A percentile compares a stretch with the other conserved stretches of the same genome.
These are phyloP conservation scores for Hylodesmum podocarpum DNA, from an alignment of 306 rosid species.

Conservation along the genomic window DNA sequence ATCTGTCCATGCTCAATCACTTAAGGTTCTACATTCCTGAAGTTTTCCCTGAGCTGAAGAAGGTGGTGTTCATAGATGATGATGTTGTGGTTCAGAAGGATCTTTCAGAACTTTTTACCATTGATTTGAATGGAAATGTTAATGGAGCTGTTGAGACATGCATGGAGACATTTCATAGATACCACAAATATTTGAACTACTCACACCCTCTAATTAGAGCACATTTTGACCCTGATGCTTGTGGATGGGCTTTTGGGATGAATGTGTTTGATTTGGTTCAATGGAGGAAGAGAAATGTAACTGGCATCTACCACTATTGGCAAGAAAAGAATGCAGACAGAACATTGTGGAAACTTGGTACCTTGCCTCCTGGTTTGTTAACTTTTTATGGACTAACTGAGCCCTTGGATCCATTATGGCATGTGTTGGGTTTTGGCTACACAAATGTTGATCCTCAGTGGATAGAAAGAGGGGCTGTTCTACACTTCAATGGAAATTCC, in stretches of 20 bases:
- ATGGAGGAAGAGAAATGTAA: conserved; percentile 76
- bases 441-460: conserved; percentile 58
- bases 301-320: conserved; percentile 81
- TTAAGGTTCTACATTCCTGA: conserved; percentile 77
- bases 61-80: conserved; percentile 68
- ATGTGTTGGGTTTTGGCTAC: conserved; percentile 76
- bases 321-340: conserved; percentile 69
- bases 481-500: conserved; percentile 75
- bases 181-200: conserved; percentile 70
- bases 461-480: conserved; percentile 65
- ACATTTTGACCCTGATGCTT: conserved; percentile 81
- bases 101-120: conserved; percentile 58
- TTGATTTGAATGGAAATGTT: conserved; percentile 63
- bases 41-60: conserved; percentile 74
- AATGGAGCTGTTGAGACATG: conserved; percentile 85
- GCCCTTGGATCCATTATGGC: conserved; percentile 70
- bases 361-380: conserved; percentile 75
- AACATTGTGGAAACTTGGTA: conserved; percentile 83
- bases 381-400: conserved; percentile 75
- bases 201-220: conserved; percentile 69
- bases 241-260: conserved; percentile 90
- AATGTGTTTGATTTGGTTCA: conserved; percentile 75
- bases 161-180: conserved; percentile 84
- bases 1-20: conserved; percentile 82
- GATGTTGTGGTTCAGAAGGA: conserved; percentile 80